Percentiles rank a stretch among this genome's conserved stretches.
phyloP scores from a whole-genome alignment of 139 green algal genomes.

The Picochlorum sp. region DNA sequence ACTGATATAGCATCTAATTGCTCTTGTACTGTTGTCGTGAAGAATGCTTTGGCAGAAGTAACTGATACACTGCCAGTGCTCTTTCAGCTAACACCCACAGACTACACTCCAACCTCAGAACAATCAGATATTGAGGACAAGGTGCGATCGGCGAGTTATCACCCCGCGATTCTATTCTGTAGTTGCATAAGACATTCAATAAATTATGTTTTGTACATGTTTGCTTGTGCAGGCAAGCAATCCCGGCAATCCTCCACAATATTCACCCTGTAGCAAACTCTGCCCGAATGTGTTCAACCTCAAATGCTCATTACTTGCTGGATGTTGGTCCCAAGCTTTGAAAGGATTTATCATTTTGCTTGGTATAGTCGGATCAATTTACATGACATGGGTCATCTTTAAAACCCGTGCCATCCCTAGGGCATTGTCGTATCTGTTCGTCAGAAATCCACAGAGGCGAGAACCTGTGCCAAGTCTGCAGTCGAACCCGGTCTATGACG shows the following conservation, averaged over 20 bases:
- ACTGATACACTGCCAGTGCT: conserved; percentile 7
- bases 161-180: background rate
- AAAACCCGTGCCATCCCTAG: no score
- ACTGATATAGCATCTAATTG: no score
- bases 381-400: no score
- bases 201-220: conserved; percentile 1
- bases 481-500: no score
- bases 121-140: conserved; percentile 19
- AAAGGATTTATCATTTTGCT: background rate
- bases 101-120: conserved; percentile 25
- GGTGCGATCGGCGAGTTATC: background rate
- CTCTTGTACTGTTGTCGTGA: conserved; percentile 22
- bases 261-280: conserved; percentile 7
- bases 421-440: no score
- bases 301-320: conserved; percentile 26
- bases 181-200: background rate
- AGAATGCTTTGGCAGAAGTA: conserved; percentile 6
- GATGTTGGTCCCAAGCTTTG: conserved; percentile 29
- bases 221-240: background rate
- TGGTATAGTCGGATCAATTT: background rate
- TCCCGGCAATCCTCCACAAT: background rate
- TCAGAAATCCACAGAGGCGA: no score
- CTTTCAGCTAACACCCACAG: conserved; percentile 58
- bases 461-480: no score
- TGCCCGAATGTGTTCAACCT: conserved; percentile 43